A percentile compares a stretch with the other conserved stretches of the same genome.
phyloP scores from a whole-genome alignment of 73 alveolate genomes.

The Tetrahymena thermophila region DNA sequence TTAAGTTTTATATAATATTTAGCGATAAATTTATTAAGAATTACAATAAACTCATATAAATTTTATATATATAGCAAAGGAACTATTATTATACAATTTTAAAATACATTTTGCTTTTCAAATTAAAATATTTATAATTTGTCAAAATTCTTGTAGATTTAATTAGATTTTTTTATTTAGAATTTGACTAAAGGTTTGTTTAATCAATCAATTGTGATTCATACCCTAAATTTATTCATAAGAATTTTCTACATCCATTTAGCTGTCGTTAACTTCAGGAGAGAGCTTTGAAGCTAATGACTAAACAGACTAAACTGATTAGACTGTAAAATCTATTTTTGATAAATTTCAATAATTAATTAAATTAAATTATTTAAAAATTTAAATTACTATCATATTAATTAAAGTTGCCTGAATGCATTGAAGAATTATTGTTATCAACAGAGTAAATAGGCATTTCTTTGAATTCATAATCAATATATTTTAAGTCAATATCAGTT shows the following conservation, averaged over 20 bases:
- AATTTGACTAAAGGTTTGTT: not conserved
- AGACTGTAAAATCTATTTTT: not conserved
- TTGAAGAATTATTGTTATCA: not conserved
- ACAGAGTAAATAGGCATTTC: constrained; percentile 44
- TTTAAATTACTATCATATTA: not conserved
- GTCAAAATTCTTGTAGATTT: not conserved
- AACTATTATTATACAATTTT: no score
- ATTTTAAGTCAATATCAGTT: constrained; percentile 26
- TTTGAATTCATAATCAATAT: constrained; percentile 52
- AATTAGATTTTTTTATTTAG: not conserved
- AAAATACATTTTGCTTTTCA: not conserved
- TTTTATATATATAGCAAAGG: not conserved
- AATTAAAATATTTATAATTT: no score
- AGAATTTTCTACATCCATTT: not conserved
- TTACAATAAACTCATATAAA: not conserved
- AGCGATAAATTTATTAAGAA: not conserved
- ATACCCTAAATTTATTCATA: not conserved
- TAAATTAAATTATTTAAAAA: not conserved
- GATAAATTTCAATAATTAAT: not conserved
- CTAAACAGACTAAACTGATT: not conserved
- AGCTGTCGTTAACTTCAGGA: not conserved
- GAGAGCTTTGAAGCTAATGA: not conserved
- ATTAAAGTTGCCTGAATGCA: not conserved
- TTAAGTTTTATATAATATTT: no score
- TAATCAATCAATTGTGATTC: not conserved